Evolutionary conservation across 331 rosid genomes (phyloP).

Genomic region (Quercus tomentella): DNA sequence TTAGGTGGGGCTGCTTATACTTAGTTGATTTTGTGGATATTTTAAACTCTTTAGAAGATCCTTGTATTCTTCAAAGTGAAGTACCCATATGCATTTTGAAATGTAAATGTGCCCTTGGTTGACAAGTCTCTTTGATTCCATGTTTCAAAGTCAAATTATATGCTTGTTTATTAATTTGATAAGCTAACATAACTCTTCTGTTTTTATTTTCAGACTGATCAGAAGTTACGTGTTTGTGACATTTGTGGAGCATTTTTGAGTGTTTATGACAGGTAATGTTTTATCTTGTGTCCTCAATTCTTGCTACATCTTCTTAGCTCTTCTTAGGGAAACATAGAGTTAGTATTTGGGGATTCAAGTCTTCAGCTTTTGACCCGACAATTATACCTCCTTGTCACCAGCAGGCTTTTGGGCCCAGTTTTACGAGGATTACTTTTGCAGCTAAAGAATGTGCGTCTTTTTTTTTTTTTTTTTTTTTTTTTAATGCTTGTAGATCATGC

Average conservation of each 20-base stretch:
- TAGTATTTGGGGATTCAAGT: conserved; percentile 84
- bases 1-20: no score
- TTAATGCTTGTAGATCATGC: conserved; percentile 83
- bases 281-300: conserved; percentile 7
- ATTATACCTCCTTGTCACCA: conserved; percentile 99
- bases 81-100: not conserved
- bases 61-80: not conserved
- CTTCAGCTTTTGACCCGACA: conserved; percentile 96
- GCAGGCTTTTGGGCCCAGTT: conserved; percentile 99
- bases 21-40: no score
- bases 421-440: conserved; percentile 99
- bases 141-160: not conserved
- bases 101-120: not conserved
- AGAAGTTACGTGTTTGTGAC: conserved; percentile 99
- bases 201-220: conserved; percentile 87
- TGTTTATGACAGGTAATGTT: conserved; percentile 92
- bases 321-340: conserved; percentile 48
- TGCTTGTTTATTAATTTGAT: not conserved
- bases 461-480: conserved; percentile 83
- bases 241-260: conserved; percentile 99
- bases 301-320: conserved; percentile 26
- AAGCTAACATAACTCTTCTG: conserved; percentile 12
- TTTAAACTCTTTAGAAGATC: no score
- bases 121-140: not conserved
- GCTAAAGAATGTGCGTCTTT: conserved; percentile 99